Evolutionary conservation across 768 basidiomycete species (phyloP).

Genomic region (Serendipita sp.): DNA sequence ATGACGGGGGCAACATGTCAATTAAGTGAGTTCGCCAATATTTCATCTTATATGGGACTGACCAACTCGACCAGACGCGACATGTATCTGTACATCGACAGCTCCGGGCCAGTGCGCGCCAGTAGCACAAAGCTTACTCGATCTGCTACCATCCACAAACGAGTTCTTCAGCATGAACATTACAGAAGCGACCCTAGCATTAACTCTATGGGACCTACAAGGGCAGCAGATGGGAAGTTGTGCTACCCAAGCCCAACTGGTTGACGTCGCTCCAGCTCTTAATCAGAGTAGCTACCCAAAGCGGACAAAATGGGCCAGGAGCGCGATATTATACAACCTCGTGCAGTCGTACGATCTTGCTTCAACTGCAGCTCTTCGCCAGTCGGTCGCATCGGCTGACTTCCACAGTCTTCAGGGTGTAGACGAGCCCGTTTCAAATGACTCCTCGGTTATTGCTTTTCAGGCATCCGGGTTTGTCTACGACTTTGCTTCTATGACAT

Average conservation of each 20-base stretch:
- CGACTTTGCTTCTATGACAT: slow-evolving; percentile 41
- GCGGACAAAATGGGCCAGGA: slow-evolving; percentile 39
- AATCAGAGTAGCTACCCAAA: slow-evolving; percentile 26
- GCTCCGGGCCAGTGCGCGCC: slow-evolving; percentile 27
- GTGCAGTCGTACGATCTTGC: slow-evolving; percentile 32
- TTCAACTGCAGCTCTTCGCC: slow-evolving; percentile 24
- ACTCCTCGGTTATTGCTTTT: slow-evolving; percentile 23
- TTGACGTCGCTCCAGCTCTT: slow-evolving; percentile 36
- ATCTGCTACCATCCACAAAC: slow-evolving; percentile 35
- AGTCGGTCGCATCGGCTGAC: slow-evolving; percentile 31
- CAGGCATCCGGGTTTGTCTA: slow-evolving; percentile 36
- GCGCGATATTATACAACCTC: slow-evolving; percentile 44
- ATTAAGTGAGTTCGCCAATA: slow-evolving; percentile 28
- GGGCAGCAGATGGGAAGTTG: slow-evolving; percentile 32
- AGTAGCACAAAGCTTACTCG: slow-evolving; percentile 35
- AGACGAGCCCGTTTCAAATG: slow-evolving; percentile 27
- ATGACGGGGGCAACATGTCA: slow-evolving; percentile 36
- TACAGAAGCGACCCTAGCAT: slow-evolving; percentile 27
- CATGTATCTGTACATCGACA: slow-evolving; percentile 42
- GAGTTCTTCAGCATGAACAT: slow-evolving; percentile 29
- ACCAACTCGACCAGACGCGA: slow-evolving; percentile 29
- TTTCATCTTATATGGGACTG: background rate
- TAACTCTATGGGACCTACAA: slow-evolving; percentile 34
- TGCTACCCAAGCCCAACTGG: slow-evolving; percentile 32
- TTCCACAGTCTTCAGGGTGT: slow-evolving; percentile 27